Base-by-base conservation (phyloP, 208 protist genomes). In the Balamuthia mandrillaris region DNA sequence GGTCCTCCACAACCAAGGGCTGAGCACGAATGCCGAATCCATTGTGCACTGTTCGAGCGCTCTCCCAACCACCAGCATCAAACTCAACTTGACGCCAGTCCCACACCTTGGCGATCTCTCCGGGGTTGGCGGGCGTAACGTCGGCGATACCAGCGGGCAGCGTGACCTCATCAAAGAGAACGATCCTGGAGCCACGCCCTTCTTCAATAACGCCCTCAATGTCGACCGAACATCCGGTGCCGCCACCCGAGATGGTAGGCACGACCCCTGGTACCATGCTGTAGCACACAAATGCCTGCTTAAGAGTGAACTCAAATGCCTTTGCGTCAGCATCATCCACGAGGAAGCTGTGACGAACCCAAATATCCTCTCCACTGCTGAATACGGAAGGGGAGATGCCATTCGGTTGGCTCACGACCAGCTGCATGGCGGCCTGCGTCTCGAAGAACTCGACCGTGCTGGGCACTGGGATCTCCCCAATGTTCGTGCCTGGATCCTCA, bases 141-240 rank as follows among this genome's bases (percentile, higher is more conserved):
- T 78, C 68, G 7, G 45, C 14, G 27, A 78, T 78, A 21, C 4
- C 44, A 10, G 41, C 65, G 39, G 4, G 9, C 41, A 44, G 35
- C 33, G 10, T 18, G 1, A 35, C 27, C 37, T 49, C 1, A 47
- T 78, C 58, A 47, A 44, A 78, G 12, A 78, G 68, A 41, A 58
- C 1, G 37, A 78, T 18, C 24, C 68, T 41, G 14, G 51, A 47
- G 29, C 68, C 68, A 3, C 51, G 45, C 1, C 27, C 4, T 4
- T n/a, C 68, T 35, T 78, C 68, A 41, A 78, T 78, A 27, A 78
- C 68, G 58, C 68, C 68, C 9, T 41, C 6, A n/a, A 78, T 37
- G 68, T 78, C 68, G 24, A 3, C 27, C 68, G 68, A 78, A 47
- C 68, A 78, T 24, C 68, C 68, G 0, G 68, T 41, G 44, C 47